Evolutionary conservation across 176 grass and related monocot species (phyloP).

Genomic region (Bolboschoenus planiculmis): DNA sequence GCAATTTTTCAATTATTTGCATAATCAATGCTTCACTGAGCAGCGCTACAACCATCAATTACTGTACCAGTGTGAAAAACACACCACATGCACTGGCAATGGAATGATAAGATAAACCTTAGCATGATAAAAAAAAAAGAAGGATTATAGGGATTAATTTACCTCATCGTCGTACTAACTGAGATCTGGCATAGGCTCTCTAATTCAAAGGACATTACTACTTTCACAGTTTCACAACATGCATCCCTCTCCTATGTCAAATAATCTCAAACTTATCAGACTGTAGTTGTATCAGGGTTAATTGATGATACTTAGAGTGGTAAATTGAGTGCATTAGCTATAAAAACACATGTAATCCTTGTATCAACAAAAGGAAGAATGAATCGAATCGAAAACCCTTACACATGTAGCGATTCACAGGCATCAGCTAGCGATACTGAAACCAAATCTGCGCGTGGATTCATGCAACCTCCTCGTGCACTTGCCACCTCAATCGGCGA

Average conservation of each 20-base stretch:
- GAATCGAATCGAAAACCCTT: not conserved
- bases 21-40: not conserved
- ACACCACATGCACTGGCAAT: not conserved
- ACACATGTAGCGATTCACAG: not conserved
- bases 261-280: not conserved
- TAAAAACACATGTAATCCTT: not conserved
- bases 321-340: too few relatives aligned
- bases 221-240: not conserved
- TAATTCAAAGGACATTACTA: not conserved
- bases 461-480: not conserved
- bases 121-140: not conserved
- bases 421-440: not conserved
- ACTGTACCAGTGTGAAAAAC: not conserved
- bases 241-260: not conserved
- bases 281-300: not conserved
- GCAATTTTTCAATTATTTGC: not conserved
- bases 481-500: not conserved
- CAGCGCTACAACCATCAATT: not conserved
- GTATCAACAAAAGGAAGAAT: not conserved
- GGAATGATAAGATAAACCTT: not conserved
- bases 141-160: not conserved
- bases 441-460: not conserved
- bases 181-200: not conserved
- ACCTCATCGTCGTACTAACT: not conserved
- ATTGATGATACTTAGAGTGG: not conserved